Evolutionary conservation across 192 early-diverging fungal genomes (phyloP).

Genomic region (Coemansia reversa): DNA sequence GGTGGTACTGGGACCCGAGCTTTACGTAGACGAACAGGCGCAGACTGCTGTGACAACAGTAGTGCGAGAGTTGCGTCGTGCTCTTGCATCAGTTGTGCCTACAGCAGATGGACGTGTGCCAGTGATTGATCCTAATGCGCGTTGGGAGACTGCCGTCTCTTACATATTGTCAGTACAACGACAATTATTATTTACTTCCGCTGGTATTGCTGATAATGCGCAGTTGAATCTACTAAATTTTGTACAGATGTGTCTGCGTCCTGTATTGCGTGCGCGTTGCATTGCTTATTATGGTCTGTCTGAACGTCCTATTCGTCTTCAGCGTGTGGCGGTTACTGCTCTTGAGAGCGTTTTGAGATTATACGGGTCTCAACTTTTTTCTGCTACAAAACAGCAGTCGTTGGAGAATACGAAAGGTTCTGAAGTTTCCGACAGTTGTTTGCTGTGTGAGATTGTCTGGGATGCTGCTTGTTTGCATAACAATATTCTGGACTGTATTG

Average conservation of each 20-base stretch:
- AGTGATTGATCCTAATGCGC: slow-evolving; percentile 39
- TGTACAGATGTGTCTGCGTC: slow-evolving; percentile 26
- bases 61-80: slow-evolving; percentile 75
- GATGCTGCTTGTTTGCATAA: slow-evolving; percentile 41
- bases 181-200: slow-evolving; percentile 39
- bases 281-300: slow-evolving; percentile 13
- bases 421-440: slow-evolving; percentile 7
- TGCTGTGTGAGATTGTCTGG: slow-evolving; percentile 39
- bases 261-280: slow-evolving; percentile 22
- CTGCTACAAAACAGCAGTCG: neutral
- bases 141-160: slow-evolving; percentile 35
- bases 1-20: slow-evolving; percentile 89
- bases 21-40: slow-evolving; percentile 68
- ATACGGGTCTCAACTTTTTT: slow-evolving; percentile 21
- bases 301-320: slow-evolving; percentile 15
- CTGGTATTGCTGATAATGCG: neutral
- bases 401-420: neutral
- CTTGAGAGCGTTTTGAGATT: slow-evolving; percentile 40
- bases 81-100: slow-evolving; percentile 41
- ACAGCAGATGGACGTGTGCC: neutral
- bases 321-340: slow-evolving; percentile 30
- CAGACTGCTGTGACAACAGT: slow-evolving; percentile 80
- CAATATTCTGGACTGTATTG: neutral
- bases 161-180: slow-evolving; percentile 36
- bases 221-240: slow-evolving; percentile 12